phyloP scores from a whole-genome alignment of 73 alveolate genomes.

The Blepharisma japonicum region DNA sequence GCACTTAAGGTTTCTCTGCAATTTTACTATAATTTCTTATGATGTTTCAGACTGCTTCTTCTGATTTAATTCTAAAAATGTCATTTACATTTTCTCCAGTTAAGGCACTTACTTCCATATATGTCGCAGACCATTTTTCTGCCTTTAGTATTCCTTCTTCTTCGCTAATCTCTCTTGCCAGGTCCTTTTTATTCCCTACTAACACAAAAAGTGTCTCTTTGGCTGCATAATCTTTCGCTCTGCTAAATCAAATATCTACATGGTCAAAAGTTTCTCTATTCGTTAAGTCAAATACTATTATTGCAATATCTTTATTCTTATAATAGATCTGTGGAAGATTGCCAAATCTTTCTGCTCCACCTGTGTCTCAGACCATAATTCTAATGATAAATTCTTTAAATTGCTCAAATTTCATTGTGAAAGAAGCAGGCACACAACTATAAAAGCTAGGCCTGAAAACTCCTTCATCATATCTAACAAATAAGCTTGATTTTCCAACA shows the following conservation, averaged over 20 bases:
- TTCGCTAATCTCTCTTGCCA: background rate
- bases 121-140: background rate
- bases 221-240: background rate
- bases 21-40: too few relatives aligned
- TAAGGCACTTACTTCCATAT: background rate
- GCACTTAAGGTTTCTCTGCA: too few relatives aligned
- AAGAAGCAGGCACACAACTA: too few relatives aligned
- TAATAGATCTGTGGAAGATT: too few relatives aligned
- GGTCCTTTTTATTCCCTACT: background rate
- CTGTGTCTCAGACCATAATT: too few relatives aligned
- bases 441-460: too few relatives aligned
- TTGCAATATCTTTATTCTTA: too few relatives aligned
- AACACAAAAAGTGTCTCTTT: background rate
- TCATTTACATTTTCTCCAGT: background rate
- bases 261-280: background rate
- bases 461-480: background rate
- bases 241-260: background rate
- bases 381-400: too few relatives aligned
- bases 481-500: conserved; percentile 19
- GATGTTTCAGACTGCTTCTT: background rate
- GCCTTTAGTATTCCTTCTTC: background rate
- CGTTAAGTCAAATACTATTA: background rate
- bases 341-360: too few relatives aligned
- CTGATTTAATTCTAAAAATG: background rate
- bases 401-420: too few relatives aligned